Base-by-base conservation (phyloP, 768 basidiomycete genomes). In the Paxillus ammoniavirescens region DNA sequence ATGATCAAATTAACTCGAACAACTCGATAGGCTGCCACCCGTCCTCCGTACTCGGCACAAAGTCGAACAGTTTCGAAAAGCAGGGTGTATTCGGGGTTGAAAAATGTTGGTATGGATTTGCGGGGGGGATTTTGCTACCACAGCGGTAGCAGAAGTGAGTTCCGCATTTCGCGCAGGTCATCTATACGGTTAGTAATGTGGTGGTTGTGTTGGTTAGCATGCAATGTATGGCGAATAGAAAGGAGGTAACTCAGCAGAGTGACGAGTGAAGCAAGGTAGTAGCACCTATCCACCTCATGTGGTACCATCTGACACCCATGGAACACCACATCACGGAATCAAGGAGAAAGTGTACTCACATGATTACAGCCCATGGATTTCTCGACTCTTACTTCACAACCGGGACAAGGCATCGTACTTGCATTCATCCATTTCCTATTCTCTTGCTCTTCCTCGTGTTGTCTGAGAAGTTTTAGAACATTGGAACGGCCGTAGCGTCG, bases 301-400 rank as follows among this genome's bases (percentile, higher is more conserved):
- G 18, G 44, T 9, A 31, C 17, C 14, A 38, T 31, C 14, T 2
- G n/a, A 42, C 87, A 88, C 88, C 87, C 87, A 53, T 13, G 45
- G 26, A 47, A 31, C 6, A 38, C 30, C 6, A 38, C 30, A 48
- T 8, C 26, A 42, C 13, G 31, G 42, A 17, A 47, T 2, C 28
- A 44, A 17, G 8, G 10, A 44, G 33, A 40, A 33, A 15, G 8
- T 47, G 44, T 42, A 73, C 86, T 56, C 73, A 93, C 92, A 72
- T 96, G 93, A 69, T 95, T 95, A 72, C 93, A 95, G 2, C 93
- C 93, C 54, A 78, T 60, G 15, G 77, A 80, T 71, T 91, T 91
- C 71, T 91, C 87, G 10, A 93, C 86, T 54, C 80, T 75, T 13
- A 89, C 78, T 5, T 71, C 60, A 70, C 93, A 95, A 5, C 83